Evolutionary conservation across 2,329 filamentous ascomycete genomes (phyloP).

Genomic region (Diaporthe caulivora): DNA sequence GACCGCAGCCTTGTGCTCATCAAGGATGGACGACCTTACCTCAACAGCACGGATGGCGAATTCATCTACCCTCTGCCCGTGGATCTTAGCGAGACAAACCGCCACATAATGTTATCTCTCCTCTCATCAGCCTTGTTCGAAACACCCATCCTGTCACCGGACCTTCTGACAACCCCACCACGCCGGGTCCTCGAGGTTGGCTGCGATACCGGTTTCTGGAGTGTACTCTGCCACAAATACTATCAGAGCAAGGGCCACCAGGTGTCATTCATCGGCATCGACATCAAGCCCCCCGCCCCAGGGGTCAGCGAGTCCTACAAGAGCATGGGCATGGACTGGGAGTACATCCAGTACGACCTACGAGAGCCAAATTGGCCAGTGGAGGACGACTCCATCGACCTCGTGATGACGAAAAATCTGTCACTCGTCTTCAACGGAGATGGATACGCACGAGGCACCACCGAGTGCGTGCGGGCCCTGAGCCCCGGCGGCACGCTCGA

Average conservation of each 20-base stretch:
- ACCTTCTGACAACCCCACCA: conserved; percentile 56
- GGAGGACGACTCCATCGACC: conserved; percentile 33
- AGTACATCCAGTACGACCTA: conserved; percentile 73
- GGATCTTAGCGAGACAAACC: conserved; percentile 72
- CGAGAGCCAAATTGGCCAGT: conserved; percentile 66
- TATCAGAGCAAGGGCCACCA: conserved; percentile 41
- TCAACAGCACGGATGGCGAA: conserved; percentile 36
- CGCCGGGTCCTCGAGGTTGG: conserved; percentile 71
- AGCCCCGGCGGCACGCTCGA: conserved; percentile 72
- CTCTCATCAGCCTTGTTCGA: conserved; percentile 69
- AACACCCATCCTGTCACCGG: conserved; percentile 48
- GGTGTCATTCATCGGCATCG: conserved; percentile 46
- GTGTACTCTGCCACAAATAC: conserved; percentile 52
- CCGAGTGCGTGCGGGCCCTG: conserved; percentile 70
- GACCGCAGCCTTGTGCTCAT: not conserved
- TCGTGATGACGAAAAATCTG: conserved; percentile 36
- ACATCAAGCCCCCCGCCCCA: conserved; percentile 39
- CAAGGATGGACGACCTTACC: conserved; percentile 5
- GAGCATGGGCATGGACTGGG: conserved; percentile 50
- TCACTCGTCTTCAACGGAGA: conserved; percentile 61
- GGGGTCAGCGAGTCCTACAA: conserved; percentile 4
- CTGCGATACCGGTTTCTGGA: conserved; percentile 74
- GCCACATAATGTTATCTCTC: conserved; percentile 71
- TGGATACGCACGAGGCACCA: conserved; percentile 70
- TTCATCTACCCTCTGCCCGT: conserved; percentile 72